These are phyloP conservation scores for Nakazawaea peltata DNA, from an alignment of 805 yeast species.

Conservation along the genomic window DNA sequence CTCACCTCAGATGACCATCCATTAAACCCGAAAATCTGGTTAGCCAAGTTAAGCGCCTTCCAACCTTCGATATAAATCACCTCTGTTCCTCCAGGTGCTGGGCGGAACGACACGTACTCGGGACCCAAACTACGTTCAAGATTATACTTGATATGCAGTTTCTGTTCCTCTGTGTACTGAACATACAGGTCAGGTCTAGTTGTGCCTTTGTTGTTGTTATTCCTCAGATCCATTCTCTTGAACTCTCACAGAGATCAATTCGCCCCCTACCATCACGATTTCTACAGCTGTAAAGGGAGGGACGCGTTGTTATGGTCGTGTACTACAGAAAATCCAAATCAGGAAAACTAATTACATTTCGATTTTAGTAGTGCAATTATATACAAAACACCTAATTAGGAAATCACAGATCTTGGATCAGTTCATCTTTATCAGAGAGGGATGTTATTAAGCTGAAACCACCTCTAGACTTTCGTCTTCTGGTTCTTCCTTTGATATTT, in stretches of 20 bases:
- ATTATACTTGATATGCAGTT: constrained; percentile 17
- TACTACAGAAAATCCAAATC: no score
- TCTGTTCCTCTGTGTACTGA: constrained; percentile 19
- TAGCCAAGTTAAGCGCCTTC: constrained; percentile 74
- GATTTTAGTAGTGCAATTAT: no score
- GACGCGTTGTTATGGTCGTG: no score
- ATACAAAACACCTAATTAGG: no score
- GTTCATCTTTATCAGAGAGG: background rate
- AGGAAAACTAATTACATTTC: no score
- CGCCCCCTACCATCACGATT: no score
- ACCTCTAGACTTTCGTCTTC: constrained; percentile 9
- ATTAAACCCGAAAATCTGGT: constrained; percentile 74
- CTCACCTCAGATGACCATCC: constrained; percentile 77
- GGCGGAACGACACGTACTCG: constrained; percentile 66
- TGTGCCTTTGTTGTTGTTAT: background rate
- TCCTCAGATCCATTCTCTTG: no score
- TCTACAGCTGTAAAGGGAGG: no score
- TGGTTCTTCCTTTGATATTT: no score
- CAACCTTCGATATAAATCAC: constrained; percentile 79
- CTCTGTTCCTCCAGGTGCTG: constrained; percentile 64
- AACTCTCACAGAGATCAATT: no score
- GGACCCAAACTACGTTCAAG: constrained; percentile 52
- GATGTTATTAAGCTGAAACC: constrained; percentile 4
- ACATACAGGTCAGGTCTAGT: no score
- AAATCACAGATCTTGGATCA: no score